Evolutionary conservation across 108 stramenopile genomes (phyloP), one percentile per base, ranked within the genome.

Genomic region (Schizochytrium sp.): DNA sequence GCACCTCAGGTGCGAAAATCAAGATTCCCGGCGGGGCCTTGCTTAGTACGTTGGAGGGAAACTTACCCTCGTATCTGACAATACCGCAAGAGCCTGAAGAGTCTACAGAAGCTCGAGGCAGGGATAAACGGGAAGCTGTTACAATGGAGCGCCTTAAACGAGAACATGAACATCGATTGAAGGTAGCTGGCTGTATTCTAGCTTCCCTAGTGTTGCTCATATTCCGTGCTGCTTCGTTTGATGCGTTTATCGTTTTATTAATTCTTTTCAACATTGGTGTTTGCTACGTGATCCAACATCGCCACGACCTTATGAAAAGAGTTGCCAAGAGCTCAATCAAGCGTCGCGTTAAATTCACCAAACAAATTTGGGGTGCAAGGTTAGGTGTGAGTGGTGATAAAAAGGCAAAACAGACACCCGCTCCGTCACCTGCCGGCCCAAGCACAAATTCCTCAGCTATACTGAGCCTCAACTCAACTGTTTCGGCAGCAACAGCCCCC

Each of bases 71-170:
- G 15, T 83, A 83, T 2, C n/a, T 83, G 28, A 55, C 28, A 28
- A 28, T 28, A 28, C 28, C 28, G 28, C 28, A 28, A 28, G 28
- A 28, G 28, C 28, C 28, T 28, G 28, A 28, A 28, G 28, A 28
- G 28, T 28, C 28, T 28, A 28, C 28, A 28, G 28, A 28, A 28
- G 28, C 28, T 28, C 28, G 28, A 28, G 28, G 28, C 28, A 28
- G 28, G 28, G 53, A 83, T 10, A 83, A 83, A 38, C 64, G 64
- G 2, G 76, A 83, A 28, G 45, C 53, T 8, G 17, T 83, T 10
- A 83, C 76, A n/a, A 83, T 83, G 76, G 76, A 83, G 15, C 47
- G 53, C 10, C 76, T 83, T 40, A 83, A 83, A 42, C 76, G 76
- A 5, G 76, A 83, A 3, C 76, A 83, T 42, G 76, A 83, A 40